Percentiles rank a stretch among this genome's conserved stretches.
Conservation (phyloP, 1,284 basidiomycete species). For the Puccinia coronata region DNA sequence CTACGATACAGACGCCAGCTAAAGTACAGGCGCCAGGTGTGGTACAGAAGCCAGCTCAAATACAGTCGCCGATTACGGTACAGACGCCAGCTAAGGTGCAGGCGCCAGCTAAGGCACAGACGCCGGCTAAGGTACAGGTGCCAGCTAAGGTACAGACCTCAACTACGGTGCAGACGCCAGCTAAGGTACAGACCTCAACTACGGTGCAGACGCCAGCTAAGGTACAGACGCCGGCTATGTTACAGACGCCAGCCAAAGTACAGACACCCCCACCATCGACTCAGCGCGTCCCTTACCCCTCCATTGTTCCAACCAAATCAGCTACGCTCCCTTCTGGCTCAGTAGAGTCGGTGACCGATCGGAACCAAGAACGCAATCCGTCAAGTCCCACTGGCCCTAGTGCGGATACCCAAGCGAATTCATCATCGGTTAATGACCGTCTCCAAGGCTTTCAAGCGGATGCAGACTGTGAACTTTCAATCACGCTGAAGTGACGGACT, state of each 20-base stretch:
- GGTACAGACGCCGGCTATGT: too few species aligned
- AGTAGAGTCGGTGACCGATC: not conserved
- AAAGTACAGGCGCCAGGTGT: too few species aligned
- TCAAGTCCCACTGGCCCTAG: not conserved
- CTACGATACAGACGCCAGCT: too few species aligned
- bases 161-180: too few species aligned
- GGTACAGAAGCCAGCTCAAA: too few species aligned
- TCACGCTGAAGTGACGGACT: not conserved
- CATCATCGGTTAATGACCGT: not conserved
- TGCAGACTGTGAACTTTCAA: not conserved
- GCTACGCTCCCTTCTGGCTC: not conserved
- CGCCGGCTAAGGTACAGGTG: too few species aligned
- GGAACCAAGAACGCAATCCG: not conserved
- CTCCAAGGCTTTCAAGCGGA: constrained; percentile 5
- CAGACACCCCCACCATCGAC: not conserved
- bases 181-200: too few species aligned
- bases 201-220: too few species aligned
- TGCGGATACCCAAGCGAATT: not conserved
- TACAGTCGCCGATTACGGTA: too few species aligned
- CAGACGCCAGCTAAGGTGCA: too few species aligned
- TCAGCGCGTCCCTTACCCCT: not conserved
- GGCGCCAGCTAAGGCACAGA: too few species aligned
- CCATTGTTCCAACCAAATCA: not conserved
- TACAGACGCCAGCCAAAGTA: not conserved
- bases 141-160: too few species aligned